Evolutionary conservation across 441 rosid genomes (phyloP).

Genomic region (Hura crepitans): DNA sequence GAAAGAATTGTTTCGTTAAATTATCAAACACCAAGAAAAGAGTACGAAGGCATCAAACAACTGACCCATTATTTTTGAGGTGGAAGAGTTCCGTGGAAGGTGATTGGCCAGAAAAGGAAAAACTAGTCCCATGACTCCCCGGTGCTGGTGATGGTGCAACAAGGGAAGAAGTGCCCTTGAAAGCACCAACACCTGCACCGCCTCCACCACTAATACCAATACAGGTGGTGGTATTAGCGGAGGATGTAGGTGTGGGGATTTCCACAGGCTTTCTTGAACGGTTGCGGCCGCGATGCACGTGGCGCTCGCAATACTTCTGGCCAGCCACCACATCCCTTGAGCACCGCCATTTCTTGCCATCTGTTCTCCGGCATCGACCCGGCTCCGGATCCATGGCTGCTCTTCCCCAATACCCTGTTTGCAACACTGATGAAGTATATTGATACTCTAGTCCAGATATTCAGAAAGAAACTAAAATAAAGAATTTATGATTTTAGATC

Average conservation of each 20-base stretch:
- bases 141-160: slow-evolving; percentile 25
- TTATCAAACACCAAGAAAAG: neutral
- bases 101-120: slow-evolving; percentile 47
- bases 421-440: slow-evolving; percentile 31
- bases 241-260: slow-evolving; percentile 49
- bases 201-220: slow-evolving; percentile 14
- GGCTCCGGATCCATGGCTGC: slow-evolving; percentile 93
- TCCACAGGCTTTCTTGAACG: slow-evolving; percentile 99
- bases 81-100: slow-evolving; percentile 55
- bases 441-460: neutral
- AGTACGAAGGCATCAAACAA: neutral
- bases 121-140: slow-evolving; percentile 34
- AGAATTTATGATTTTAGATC: neutral
- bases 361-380: slow-evolving; percentile 91
- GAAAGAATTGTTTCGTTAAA: slow-evolving; percentile 1
- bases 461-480: neutral
- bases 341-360: slow-evolving; percentile 98
- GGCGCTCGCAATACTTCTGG: slow-evolving; percentile 97
- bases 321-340: slow-evolving; percentile 85
- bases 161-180: slow-evolving; percentile 15
- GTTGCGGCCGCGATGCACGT: slow-evolving; percentile 97
- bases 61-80: slow-evolving; percentile 63
- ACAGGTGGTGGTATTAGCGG: slow-evolving; percentile 22
- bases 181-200: slow-evolving; percentile 23
- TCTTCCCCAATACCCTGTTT: slow-evolving; percentile 78